Conservation (phyloP, 371 early-diverging fungal genomes). For the Conidiobolus incongruus region DNA sequence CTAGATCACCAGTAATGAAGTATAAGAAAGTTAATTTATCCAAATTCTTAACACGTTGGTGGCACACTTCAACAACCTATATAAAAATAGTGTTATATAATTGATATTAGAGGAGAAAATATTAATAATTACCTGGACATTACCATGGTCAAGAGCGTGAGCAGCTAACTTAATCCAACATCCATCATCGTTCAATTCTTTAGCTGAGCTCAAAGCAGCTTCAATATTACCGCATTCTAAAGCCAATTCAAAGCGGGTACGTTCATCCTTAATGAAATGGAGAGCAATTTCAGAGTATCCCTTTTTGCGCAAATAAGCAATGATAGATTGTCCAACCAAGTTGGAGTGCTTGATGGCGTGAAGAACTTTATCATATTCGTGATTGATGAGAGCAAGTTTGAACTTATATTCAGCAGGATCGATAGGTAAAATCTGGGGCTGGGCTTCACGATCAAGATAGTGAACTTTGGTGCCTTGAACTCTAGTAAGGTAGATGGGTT, state of each 20-base stretch:
- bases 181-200: conserved; percentile 60
- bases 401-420: conserved; percentile 96
- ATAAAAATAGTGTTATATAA: no score
- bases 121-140: no score
- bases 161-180: conserved; percentile 67
- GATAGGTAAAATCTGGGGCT: conserved; percentile 57
- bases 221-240: conserved; percentile 88
- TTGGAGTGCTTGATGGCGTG: conserved; percentile 86
- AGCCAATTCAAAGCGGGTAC: conserved; percentile 88
- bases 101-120: no score
- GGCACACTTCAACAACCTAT: conserved; percentile 75
- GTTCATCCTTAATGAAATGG: conserved; percentile 90
- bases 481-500: conserved; percentile 74
- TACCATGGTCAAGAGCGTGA: conserved; percentile 78
- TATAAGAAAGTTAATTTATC: conserved; percentile 85
- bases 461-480: conserved; percentile 63
- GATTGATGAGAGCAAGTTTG: conserved; percentile 78
- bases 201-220: conserved; percentile 78
- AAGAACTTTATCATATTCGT: conserved; percentile 78
- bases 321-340: conserved; percentile 93
- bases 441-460: conserved; percentile 73
- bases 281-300: conserved; percentile 95
- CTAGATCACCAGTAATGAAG: conserved; percentile 63
- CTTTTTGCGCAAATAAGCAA: conserved; percentile 95
- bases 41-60: conserved; percentile 70